Base-by-base conservation (phyloP, 352 stramenopile species). In the Pythium myriotylum region DNA sequence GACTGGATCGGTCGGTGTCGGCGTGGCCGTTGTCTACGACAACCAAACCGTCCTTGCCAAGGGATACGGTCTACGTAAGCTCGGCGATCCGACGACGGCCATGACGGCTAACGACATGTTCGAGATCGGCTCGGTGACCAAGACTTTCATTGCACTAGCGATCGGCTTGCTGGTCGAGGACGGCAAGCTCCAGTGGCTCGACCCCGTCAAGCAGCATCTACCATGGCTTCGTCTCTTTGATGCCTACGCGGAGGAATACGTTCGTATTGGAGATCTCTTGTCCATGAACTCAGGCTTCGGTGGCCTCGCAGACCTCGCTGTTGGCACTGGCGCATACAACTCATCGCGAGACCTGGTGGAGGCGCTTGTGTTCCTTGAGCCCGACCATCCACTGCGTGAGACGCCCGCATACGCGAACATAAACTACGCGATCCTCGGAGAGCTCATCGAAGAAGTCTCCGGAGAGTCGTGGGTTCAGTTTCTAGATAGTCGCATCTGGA, bases 101-200 rank as follows among this genome's bases (percentile, higher is more conserved):
- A 73, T 81, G 19, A 76, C 77, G 0, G 64, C 54, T 27, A 59
- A 74, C 14, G 76, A 78, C 16, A 52, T 87, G 42, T 89, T 91
- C 48, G 73, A 91, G 63, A 86, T 91, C 48, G 81, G 81, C 16
- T 91, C 81, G 3, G 70, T 91, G n/a, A 74, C 77, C 2, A 91
- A 91, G 65, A 89, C 79, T 7, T 81, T 89, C 39, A 76, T 89
- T 26, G 70, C 74, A 17, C 45, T 76, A 3, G 68, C n/a, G 0
- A 55, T 76, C 20, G 68, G 54, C 5, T 23, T 70, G 32, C 41
- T 70, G 62, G 74, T 84, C n/a, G 79, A 88, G 22, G 76, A 91
- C 35, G 70, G 74, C n/a, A 79, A 75, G 12, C 19, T 91, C 40
- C 60, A 60, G 1, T 91, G 79, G 79, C 52, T 57, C 20, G 77